These are phyloP conservation scores for Lecanicillium sp. DNA, from an alignment of 2,329 filamentous ascomycete genomes.

Conservation along the genomic window DNA sequence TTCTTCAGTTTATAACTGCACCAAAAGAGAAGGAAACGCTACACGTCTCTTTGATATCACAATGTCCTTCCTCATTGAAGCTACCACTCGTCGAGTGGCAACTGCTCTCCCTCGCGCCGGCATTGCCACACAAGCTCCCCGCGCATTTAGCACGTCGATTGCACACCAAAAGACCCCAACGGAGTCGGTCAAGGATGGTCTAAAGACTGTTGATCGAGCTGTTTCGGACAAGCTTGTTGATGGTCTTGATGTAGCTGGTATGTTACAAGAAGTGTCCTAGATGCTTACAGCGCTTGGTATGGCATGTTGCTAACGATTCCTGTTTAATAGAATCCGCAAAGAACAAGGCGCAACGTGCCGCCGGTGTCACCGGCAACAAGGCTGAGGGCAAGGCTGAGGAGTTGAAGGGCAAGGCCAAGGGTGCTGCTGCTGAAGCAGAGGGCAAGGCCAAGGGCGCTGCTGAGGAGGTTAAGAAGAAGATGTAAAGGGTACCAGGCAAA, in stretches of 20 bases:
- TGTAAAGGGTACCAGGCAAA: constrained; percentile 11
- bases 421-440: constrained; percentile 29
- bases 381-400: constrained; percentile 28
- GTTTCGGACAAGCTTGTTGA: constrained; percentile 55
- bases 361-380: constrained; percentile 22
- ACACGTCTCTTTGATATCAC: too few species aligned
- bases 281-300: too few species aligned
- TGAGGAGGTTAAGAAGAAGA: constrained; percentile 29
- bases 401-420: constrained; percentile 34
- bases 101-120: constrained; percentile 28
- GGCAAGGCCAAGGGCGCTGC: constrained; percentile 33
- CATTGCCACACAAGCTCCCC: constrained; percentile 26
- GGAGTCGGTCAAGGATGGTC: constrained; percentile 49
- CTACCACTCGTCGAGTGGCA: constrained; percentile 34
- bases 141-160: constrained; percentile 42
- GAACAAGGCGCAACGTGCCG: constrained; percentile 40
- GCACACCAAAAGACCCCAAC: constrained; percentile 38
- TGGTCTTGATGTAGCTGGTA: constrained; percentile 51
- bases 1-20: too few species aligned
- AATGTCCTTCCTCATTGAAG: constrained; percentile 48
- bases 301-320: too few species aligned
- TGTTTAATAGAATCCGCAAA: constrained; percentile 25
- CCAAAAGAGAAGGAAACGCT: too few species aligned
- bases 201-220: constrained; percentile 50
- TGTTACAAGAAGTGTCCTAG: too few species aligned